Evolutionary conservation across 306 rosid genomes (phyloP).

Genomic region (Begonia peltatifolia): DNA sequence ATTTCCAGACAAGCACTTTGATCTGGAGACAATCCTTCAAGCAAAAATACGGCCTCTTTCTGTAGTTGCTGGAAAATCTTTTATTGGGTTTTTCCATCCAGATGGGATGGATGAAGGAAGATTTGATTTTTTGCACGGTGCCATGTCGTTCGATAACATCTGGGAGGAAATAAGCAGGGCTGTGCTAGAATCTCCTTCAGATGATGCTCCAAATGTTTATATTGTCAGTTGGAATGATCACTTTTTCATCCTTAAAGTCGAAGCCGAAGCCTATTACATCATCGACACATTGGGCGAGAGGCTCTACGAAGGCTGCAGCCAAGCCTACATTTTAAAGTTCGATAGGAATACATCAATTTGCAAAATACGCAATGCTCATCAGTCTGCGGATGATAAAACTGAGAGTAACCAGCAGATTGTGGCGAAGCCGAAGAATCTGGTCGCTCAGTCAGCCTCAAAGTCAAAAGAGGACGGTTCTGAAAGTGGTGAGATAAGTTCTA

Average conservation of each 20-base stretch:
- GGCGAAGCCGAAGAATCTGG: slow-evolving; percentile 28
- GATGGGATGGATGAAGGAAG: slow-evolving; percentile 87
- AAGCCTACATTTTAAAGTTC: slow-evolving; percentile 83
- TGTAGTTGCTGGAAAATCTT: slow-evolving; percentile 58
- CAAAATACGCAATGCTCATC: slow-evolving; percentile 29
- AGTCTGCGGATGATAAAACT: slow-evolving; percentile 30
- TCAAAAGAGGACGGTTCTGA: slow-evolving; percentile 27
- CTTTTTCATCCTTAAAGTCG: slow-evolving; percentile 93
- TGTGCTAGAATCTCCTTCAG: slow-evolving; percentile 31
- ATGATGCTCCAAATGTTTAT: slow-evolving; percentile 50
- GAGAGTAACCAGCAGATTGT: slow-evolving; percentile 27
- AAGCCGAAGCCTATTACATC: slow-evolving; percentile 72
- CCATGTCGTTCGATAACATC: slow-evolving; percentile 92
- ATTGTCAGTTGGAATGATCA: slow-evolving; percentile 97
- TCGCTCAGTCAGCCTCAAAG: slow-evolving; percentile 24
- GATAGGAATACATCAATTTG: slow-evolving; percentile 46
- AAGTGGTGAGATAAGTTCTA: slow-evolving; percentile 13
- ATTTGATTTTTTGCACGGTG: slow-evolving; percentile 79
- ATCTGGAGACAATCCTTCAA: slow-evolving; percentile 86
- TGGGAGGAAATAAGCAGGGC: slow-evolving; percentile 87
- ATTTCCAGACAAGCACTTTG: slow-evolving; percentile 96
- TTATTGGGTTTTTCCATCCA: slow-evolving; percentile 92
- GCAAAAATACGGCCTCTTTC: slow-evolving; percentile 87
- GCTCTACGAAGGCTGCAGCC: slow-evolving; percentile 91
- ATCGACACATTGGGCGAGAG: slow-evolving; percentile 95